phyloP scores from a whole-genome alignment of 164 flowering plant genomes.

The Houttuynia cordata region DNA sequence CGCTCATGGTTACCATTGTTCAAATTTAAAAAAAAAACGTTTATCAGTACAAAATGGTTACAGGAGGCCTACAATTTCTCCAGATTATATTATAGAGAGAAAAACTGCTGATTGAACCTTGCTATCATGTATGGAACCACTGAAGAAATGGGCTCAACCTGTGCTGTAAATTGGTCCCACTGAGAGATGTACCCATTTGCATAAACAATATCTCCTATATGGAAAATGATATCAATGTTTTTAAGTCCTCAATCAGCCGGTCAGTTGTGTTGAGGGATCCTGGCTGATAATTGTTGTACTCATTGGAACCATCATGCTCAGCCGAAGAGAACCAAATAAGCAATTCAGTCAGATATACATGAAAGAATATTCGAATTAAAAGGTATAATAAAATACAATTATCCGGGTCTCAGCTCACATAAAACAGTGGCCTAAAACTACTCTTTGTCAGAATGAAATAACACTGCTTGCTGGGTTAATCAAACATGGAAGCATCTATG shows the following conservation, averaged over 20 bases:
- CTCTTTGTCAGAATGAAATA: no score
- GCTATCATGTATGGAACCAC: slow-evolving; percentile 29
- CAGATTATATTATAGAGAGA: neutral
- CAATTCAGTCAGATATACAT: no score
- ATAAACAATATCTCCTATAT: slow-evolving; percentile 32
- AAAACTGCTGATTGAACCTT: slow-evolving; percentile 15
- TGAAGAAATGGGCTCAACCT: slow-evolving; percentile 37
- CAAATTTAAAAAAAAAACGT: neutral
- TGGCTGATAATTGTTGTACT: slow-evolving; percentile 20
- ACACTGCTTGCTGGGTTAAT: no score
- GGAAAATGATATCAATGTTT: slow-evolving; percentile 31
- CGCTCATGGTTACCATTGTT: slow-evolving; percentile 40
- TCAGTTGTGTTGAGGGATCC: slow-evolving; percentile 29
- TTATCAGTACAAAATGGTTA: no score
- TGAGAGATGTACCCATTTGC: slow-evolving; percentile 43
- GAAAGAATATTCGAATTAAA: neutral
- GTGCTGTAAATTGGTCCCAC: slow-evolving; percentile 43
- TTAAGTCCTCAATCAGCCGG: slow-evolving; percentile 21
- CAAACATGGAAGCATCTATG: no score
- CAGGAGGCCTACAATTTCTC: slow-evolving; percentile 7
- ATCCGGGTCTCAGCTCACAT: neutral
- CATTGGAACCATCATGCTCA: slow-evolving; percentile 28
- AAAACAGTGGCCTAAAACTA: no score
- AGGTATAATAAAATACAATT: slow-evolving; percentile 1
- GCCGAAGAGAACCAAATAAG: slow-evolving; percentile 15